Conservation (phyloP, 352 stramenopile genomes). For the Phytophthora idaei region DNA sequence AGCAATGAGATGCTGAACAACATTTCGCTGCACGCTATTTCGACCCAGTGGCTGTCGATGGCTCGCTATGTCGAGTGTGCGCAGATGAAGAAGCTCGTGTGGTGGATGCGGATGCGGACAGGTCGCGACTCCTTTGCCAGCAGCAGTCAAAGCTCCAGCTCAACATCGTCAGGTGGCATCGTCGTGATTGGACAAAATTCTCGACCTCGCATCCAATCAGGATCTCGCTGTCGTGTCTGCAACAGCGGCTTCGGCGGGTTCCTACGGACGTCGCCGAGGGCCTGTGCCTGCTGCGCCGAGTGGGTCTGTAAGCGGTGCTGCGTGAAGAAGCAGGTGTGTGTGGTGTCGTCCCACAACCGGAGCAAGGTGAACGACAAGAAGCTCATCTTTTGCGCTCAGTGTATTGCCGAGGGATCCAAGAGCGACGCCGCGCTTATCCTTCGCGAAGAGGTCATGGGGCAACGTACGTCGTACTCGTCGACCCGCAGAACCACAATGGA, state of each 20-base stretch:
- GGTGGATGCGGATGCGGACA: constrained; percentile 44
- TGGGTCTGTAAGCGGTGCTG: constrained; percentile 49
- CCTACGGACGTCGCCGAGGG: constrained; percentile 27
- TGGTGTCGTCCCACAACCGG: constrained; percentile 41
- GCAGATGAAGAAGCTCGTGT: constrained; percentile 57
- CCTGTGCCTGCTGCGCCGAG: constrained; percentile 39
- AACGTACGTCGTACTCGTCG: constrained; percentile 38
- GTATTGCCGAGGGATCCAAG: constrained; percentile 40
- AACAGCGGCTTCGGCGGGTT: constrained; percentile 38
- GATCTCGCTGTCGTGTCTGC: constrained; percentile 37
- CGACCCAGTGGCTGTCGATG: constrained; percentile 47
- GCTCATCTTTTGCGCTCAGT: constrained; percentile 46
- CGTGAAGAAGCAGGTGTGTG: constrained; percentile 45
- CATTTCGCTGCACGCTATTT: constrained; percentile 48
- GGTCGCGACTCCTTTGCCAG: constrained; percentile 48
- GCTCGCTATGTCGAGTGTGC: constrained; percentile 44
- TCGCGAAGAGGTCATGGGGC: constrained; percentile 37
- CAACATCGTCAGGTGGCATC: constrained; percentile 32
- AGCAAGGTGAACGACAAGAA: constrained; percentile 50
- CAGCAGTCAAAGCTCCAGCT: constrained; percentile 42
- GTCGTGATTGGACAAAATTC: constrained; percentile 8
- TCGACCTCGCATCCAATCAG: constrained; percentile 19
- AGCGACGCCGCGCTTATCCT: constrained; percentile 40
- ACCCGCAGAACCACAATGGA: constrained; percentile 36
- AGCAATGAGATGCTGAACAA: constrained; percentile 52